Evolutionary conservation across 2,329 filamentous ascomycete species (phyloP).

Genomic region (Gaeumannomyces sp.): DNA sequence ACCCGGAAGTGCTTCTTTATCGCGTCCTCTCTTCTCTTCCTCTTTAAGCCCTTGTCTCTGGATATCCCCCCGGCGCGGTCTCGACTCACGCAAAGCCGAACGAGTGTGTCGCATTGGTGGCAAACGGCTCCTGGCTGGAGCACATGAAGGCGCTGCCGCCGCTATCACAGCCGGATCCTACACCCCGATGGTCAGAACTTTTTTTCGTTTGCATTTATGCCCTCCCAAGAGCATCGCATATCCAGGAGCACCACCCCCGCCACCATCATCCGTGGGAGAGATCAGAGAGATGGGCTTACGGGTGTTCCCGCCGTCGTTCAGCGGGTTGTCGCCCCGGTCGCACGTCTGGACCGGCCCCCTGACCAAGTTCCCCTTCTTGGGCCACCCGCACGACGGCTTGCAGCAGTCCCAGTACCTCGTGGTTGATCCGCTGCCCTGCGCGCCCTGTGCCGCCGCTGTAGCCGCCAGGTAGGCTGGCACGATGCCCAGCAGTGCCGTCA

Average conservation of each 20-base stretch:
- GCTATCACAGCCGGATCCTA: constrained; percentile 10
- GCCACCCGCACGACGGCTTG: constrained; percentile 57
- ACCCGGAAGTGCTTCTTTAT: too few species aligned
- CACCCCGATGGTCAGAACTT: not conserved
- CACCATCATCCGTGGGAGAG: not conserved
- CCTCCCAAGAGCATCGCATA: too few species aligned
- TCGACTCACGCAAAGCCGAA: constrained; percentile 41
- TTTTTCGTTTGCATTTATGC: too few species aligned
- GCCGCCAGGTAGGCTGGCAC: constrained; percentile 9
- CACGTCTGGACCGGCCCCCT: constrained; percentile 38
- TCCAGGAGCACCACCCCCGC: too few species aligned
- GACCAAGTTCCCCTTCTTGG: constrained; percentile 37
- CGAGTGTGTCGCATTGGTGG: constrained; percentile 40
- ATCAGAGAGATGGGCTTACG: not conserved
- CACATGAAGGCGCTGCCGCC: constrained; percentile 49
- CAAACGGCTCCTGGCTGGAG: constrained; percentile 44
- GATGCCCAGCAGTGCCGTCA: constrained; percentile 3
- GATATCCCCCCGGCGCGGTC: too few species aligned
- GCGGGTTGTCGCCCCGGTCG: constrained; percentile 40
- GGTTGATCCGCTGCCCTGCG: constrained; percentile 14
- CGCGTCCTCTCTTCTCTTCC: not conserved
- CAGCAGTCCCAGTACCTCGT: constrained; percentile 53
- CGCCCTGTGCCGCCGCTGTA: constrained; percentile 1
- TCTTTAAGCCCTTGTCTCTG: not conserved
- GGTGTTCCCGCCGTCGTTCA: constrained; percentile 33